Conservation (phyloP, 2,329 filamentous ascomycete genomes). For the Pseudogymnoascus sp. region DNA sequence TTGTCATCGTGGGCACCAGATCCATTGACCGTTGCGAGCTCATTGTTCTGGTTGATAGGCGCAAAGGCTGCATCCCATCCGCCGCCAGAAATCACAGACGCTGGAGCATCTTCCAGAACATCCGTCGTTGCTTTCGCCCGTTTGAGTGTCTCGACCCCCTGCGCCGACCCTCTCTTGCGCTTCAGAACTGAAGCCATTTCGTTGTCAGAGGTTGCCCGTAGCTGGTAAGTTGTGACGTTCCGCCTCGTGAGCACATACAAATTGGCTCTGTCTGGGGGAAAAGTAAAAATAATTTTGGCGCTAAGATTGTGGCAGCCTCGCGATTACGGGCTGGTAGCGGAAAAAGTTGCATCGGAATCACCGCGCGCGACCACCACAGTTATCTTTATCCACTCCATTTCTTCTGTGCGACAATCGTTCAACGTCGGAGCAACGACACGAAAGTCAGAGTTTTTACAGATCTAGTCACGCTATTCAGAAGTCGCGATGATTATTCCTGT, state of each 20-base stretch:
- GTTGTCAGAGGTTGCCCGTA: constrained; percentile 23
- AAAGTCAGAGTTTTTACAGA: constrained; percentile 4
- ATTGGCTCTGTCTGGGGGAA: neutral
- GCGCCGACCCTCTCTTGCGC: constrained; percentile 29
- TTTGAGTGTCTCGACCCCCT: constrained; percentile 25
- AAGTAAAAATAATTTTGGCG: constrained; percentile 12
- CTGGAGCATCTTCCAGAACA: constrained; percentile 12
- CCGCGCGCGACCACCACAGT: neutral
- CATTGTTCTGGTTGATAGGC: constrained; percentile 15
- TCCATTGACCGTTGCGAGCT: constrained; percentile 18
- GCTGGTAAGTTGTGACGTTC: constrained; percentile 8
- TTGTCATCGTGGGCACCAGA: constrained; percentile 14
- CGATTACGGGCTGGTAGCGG: constrained; percentile 6
- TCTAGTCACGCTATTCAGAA: constrained; percentile 6
- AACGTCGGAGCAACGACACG: constrained; percentile 8
- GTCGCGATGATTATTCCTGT: constrained; percentile 93
- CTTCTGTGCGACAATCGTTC: neutral
- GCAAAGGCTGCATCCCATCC: constrained; percentile 26
- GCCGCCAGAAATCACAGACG: neutral
- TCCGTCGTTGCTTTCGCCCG: constrained; percentile 22
- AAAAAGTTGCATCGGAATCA: constrained; percentile 7
- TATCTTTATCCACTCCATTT: constrained; percentile 5
- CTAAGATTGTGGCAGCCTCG: constrained; percentile 11
- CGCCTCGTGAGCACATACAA: constrained; percentile 9
- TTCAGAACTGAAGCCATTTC: constrained; percentile 29